Base-by-base conservation (phyloP, 495 filamentous ascomycete species). In the Opeltia flavorubescens region DNA sequence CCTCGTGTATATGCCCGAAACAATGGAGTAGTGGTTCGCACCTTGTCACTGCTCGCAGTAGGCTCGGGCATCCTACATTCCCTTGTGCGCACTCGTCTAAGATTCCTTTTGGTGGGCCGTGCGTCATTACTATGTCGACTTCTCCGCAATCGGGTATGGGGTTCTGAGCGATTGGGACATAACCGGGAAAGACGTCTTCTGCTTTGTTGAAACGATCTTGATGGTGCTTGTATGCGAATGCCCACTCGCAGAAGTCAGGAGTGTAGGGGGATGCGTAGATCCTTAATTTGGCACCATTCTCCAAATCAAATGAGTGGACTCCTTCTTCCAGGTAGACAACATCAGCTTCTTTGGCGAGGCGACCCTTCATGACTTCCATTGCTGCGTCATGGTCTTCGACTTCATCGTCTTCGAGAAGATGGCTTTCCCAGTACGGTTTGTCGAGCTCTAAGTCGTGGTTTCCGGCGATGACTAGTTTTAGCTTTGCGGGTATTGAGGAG, bases 391-490 rank as follows among this genome's bases (percentile, higher is more conserved):
- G 45, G 1, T 54, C 49, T 15, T 56, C 44, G 21, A 35, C 13
- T 36, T 49, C 34, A 57, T 48, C 29, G 30, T 53, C 35, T 35
- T 47, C 34, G 13, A 18, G 4, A 3, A 2, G n/a, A 18, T 1
- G 34, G 6, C 2, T 41, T 25, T 3, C 38, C 48, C 48, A 76
- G 55, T 69, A 70, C 3, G 69, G 55, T 33, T 60, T 58, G 55
- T 89, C 83, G 3, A 88, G 74, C 0, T 75, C 72, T 47, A 81
- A 70, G 56, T 89, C 84, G 61, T 88, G 84, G 59, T 88, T 88
- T 0, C 84, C 84, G 3, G 84, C 76, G 34, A 91, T 86, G 36
- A 87, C 74, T 23, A 91, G 62, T 50, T 88, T 91, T 3, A 86
- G 61, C 17, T 80, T 73, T 0, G 83, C 83, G 5, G 74, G 54